Evolutionary conservation across 345 rosid species (phyloP), one percentile per base, ranked within the genome.

Genomic region (Euphorbia pulcherrima): DNA sequence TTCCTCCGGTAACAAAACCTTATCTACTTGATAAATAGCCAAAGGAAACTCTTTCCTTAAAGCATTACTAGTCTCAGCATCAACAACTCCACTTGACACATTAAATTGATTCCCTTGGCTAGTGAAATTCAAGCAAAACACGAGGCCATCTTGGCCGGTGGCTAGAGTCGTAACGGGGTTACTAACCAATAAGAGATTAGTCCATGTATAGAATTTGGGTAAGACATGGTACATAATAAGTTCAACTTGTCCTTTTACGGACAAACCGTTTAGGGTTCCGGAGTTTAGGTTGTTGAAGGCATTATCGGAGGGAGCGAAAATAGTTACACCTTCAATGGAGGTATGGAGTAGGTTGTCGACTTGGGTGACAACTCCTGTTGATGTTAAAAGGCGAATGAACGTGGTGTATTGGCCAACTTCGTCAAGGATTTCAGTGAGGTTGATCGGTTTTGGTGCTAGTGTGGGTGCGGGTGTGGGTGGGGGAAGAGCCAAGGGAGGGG

Each of bases 271-370:
- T 52, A 90, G 9, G 40, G 84, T 55, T 6, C 91, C 89, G 0
- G 81, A 1, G 68, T 83, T 69, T 65, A 90, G 95, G 79, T 73
- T 87, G 77, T 81, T 78, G 67, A 94, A 94, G 64, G 92, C 99
- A 40, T 86, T 89, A 58, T 94, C 96, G 0, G 97, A 87, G 16
- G 97, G 97, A 60, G 97, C 91, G 4, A 94, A 77, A 6, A 90
- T 70, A 20, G 99, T 94, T 77, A 90, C 70, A 23, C 97, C 97
- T 37, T 90, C 85, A 5, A 81, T 70, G 67, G 96, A 85, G 84
- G 72, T 75, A 71, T 90, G 90, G 62, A 90, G 75, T 74, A 90
- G 97, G 73, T 72, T 87, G 1, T 73, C 69, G 30, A 90, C 65
- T 73, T 93, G 97, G 74, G 16, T 78, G 3, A 65, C 84, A 0